A percentile compares a stretch with the other conserved stretches of the same genome.
These are phyloP conservation scores for Raphanus hybrid DNA, from an alignment of 441 rosid genomes.

Conservation along the genomic window DNA sequence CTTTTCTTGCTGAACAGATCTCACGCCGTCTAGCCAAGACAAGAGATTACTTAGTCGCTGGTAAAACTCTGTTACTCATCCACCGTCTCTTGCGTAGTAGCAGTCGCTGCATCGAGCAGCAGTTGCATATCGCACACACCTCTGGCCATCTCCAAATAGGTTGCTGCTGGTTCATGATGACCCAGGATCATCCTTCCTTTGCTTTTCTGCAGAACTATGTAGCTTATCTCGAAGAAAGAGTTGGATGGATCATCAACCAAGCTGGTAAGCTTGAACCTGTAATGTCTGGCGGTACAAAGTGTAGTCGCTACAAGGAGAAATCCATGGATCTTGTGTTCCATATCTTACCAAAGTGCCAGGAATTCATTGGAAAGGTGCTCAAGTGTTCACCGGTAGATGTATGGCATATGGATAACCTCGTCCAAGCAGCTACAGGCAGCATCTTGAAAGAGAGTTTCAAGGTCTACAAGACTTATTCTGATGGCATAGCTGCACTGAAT, in stretches of 20 bases:
- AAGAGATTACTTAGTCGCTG: constrained; percentile 65
- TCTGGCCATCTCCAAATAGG: constrained; percentile 78
- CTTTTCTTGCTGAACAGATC: constrained; percentile 72
- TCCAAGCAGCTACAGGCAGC: constrained; percentile 61
- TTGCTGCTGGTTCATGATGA: constrained; percentile 48
- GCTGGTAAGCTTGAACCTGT: constrained; percentile 85
- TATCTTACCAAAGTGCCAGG: constrained; percentile 69
- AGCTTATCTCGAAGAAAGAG: constrained; percentile 73
- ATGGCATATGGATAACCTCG: constrained; percentile 45
- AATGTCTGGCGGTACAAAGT: constrained; percentile 49
- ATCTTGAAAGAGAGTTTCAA: constrained; percentile 88
- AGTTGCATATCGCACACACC: constrained; percentile 56
- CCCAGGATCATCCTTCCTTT: constrained; percentile 36
- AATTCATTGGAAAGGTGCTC: constrained; percentile 62
- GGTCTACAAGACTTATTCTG: constrained; percentile 59
- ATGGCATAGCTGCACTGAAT: constrained; percentile 58
- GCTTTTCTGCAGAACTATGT: constrained; percentile 64
- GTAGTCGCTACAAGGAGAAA: constrained; percentile 51
- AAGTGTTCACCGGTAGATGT: constrained; percentile 49
- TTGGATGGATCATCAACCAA: constrained; percentile 78
- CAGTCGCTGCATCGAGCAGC: constrained; percentile 67
- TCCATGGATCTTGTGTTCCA: constrained; percentile 60
- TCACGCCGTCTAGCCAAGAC: constrained; percentile 81
- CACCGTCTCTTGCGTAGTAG: constrained; percentile 87
- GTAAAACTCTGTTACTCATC: constrained; percentile 71